Conservation (phyloP, 2,329 filamentous ascomycete genomes). For the Alternaria metachromatica region DNA sequence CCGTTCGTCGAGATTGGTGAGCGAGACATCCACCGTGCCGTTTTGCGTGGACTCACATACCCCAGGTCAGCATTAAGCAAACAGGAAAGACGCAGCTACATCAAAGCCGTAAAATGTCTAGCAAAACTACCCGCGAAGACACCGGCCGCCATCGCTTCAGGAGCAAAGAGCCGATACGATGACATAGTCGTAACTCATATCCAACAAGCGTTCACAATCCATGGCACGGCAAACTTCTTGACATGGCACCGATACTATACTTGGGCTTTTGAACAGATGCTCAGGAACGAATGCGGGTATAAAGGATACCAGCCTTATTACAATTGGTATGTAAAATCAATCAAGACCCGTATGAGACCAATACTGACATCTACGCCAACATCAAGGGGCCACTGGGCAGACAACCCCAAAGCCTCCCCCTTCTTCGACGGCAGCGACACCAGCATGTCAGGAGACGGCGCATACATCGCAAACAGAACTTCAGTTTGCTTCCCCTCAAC, state of each 20-base stretch:
- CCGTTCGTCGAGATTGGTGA: not conserved
- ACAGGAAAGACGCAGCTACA: not conserved
- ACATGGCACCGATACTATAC: slow-evolving; percentile 53
- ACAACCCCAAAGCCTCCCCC: slow-evolving; percentile 55
- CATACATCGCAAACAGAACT: slow-evolving; percentile 33
- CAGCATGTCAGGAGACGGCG: slow-evolving; percentile 57
- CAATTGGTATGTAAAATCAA: not conserved
- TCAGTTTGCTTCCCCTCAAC: slow-evolving; percentile 37
- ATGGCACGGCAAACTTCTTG: slow-evolving; percentile 33
- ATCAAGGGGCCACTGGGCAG: slow-evolving; percentile 59
- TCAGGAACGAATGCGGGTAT: slow-evolving; percentile 53
- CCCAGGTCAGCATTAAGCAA: not conserved
- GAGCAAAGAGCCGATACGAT: not conserved
- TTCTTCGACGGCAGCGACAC: slow-evolving; percentile 63
- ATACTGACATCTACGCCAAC: slow-evolving; percentile 1
- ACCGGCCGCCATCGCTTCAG: not conserved
- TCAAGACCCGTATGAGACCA: not conserved
- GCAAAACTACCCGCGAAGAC: not conserved
- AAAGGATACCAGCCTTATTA: slow-evolving; percentile 53
- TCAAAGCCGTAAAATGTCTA: not conserved
- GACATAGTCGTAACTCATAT: not conserved
- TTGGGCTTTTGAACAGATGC: slow-evolving; percentile 52
- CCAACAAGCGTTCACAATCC: not conserved
- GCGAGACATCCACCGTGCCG: not conserved
- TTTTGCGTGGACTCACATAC: not conserved